phyloP scores from a whole-genome alignment of 306 rosid species.

The Herpetospermum pedunculosum region DNA sequence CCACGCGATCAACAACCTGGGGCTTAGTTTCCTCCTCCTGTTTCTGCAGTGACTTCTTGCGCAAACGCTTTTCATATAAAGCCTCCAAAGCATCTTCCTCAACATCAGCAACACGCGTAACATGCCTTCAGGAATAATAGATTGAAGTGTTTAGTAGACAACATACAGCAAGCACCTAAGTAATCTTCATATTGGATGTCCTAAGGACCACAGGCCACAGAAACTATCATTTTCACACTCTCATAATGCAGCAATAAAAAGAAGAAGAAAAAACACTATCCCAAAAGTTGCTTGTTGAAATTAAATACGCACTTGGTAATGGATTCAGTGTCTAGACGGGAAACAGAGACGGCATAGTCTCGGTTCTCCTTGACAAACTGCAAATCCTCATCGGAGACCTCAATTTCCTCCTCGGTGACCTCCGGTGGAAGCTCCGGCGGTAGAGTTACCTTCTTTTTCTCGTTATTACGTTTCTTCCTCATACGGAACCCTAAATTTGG shows the following conservation, averaged over 20 bases:
- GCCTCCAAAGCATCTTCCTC: constrained; percentile 85
- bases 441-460: constrained; percentile 41
- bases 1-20: constrained; percentile 72
- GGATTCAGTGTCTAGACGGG: constrained; percentile 59
- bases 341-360: constrained; percentile 55
- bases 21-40: constrained; percentile 40
- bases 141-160: neutral
- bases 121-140: constrained; percentile 46
- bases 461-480: constrained; percentile 37
- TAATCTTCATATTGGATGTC: neutral
- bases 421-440: constrained; percentile 98
- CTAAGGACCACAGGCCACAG: too few species aligned
- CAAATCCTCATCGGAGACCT: constrained; percentile 79
- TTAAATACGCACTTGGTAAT: constrained; percentile 56
- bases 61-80: constrained; percentile 61
- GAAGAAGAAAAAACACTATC: neutral
- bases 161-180: neutral
- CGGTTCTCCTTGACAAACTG: constrained; percentile 47
- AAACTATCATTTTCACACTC: too few species aligned
- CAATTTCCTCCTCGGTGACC: constrained; percentile 59
- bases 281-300: neutral
- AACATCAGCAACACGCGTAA: constrained; percentile 79
- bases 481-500: too few species aligned
- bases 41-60: constrained; percentile 42
- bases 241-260: neutral